Base-by-base conservation (phyloP, 768 basidiomycete species). In the Boletus pseudopeckii region DNA sequence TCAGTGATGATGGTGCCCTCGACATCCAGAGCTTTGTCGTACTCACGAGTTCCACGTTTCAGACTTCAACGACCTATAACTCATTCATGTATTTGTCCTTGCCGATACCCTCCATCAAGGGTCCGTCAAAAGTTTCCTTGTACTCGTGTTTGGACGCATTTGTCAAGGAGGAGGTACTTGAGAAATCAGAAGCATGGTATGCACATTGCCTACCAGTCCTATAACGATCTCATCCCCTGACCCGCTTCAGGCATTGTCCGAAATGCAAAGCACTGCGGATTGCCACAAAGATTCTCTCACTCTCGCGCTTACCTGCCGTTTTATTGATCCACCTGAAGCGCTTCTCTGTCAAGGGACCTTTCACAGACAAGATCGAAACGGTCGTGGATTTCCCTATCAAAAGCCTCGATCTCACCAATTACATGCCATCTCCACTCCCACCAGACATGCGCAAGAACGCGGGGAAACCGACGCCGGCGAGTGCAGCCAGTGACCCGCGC, bases 1-100 rank as follows among this genome's bases (percentile, higher is more conserved):
- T 94, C 56, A 55, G 74, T 71, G 18, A 41, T 52, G 18, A n/a
- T 40, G 10, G 14, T 47, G 15, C 10, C 28, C 34, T 47, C 47
- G 39, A 38, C 33, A 36, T 49, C 45, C 40, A 48, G 40, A 50
- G 43, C 46, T 44, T 53, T 48, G 28, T 42, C 15, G n/a, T 48
- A 22, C 54, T 66, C 38, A 67, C 28, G 50, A 28, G 33, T 14
- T 33, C 38, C 43, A 37, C 39, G 45, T 48, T 33, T 10, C 61
- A 98, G 94, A 98, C 95, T 5, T 97, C 95, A 28, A 98, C 94
- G 26, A 98, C 95, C 5, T 98, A 95, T 63, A 97, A 98, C 66
- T 80, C 90, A 7, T 98, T 98, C 72, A 98, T 97, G 77, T 95
- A 94, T 57, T 79, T 99, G 48, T 88, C 92, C 48, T 68, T 99